phyloP scores from a whole-genome alignment of 176 grass and related monocot species.

The bread wheat (Triticum aestivum) region IWGSC_CS_RefSeq_v2.1 NC_057806.1:601887825-601888324 shows the following conservation, averaged over 20 bases:
- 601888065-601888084: not conserved
- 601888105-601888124: not conserved
- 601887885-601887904: not conserved
- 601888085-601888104: not conserved
- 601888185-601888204: constrained; percentile 69
- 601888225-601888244: not conserved
- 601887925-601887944: constrained; percentile 97
- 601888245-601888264: not conserved
- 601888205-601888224: constrained; percentile 48
- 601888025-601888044: constrained; percentile 77
- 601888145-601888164: constrained; percentile 83
- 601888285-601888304: constrained; percentile 48
- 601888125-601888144: constrained; percentile 71
- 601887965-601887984: constrained; percentile 92
- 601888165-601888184: constrained; percentile 92
- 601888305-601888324: constrained; percentile 84
- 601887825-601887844: no score
- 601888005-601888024: constrained; percentile 78
- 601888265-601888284: not conserved
- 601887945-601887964: constrained; percentile 63
- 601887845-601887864: not conserved
- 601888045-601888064: constrained; percentile 40
- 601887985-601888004: constrained; percentile 80
- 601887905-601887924: not conserved
- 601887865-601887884: constrained; percentile 2